Evolutionary conservation across 1,284 basidiomycete genomes (phyloP).

Genomic region (Tilletia caries): DNA sequence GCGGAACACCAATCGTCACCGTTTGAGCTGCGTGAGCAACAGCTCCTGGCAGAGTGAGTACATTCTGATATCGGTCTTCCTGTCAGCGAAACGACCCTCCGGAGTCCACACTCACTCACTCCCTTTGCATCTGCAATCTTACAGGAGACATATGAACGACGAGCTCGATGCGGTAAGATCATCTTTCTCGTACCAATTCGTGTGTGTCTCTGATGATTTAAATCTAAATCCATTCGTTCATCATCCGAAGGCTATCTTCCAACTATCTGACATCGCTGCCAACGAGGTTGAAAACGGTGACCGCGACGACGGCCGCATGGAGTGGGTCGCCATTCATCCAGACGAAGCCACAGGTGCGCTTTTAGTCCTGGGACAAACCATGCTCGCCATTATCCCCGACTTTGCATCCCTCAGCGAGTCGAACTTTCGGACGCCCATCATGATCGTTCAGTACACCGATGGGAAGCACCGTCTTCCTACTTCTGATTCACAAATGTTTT

Average conservation of each 20-base stretch:
- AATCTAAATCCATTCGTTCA: too few relatives aligned
- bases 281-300: background rate
- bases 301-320: background rate
- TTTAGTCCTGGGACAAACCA: background rate
- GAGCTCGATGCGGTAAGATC: too few relatives aligned
- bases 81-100: too few relatives aligned
- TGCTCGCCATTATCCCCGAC: background rate
- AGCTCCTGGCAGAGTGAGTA: background rate
- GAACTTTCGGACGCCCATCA: background rate
- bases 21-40: background rate
- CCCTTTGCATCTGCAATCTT: too few relatives aligned
- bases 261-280: too few relatives aligned
- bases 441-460: background rate
- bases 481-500: too few relatives aligned
- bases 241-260: too few relatives aligned
- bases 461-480: background rate
- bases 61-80: background rate
- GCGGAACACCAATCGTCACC: too few relatives aligned
- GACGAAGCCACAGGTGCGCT: constrained; percentile 7
- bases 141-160: too few relatives aligned
- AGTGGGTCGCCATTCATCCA: background rate
- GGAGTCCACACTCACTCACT: too few relatives aligned
- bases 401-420: background rate
- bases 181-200: too few relatives aligned
- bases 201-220: too few relatives aligned